Conservation (phyloP, 768 basidiomycete genomes). For the Strobilomyces confusus region DNA sequence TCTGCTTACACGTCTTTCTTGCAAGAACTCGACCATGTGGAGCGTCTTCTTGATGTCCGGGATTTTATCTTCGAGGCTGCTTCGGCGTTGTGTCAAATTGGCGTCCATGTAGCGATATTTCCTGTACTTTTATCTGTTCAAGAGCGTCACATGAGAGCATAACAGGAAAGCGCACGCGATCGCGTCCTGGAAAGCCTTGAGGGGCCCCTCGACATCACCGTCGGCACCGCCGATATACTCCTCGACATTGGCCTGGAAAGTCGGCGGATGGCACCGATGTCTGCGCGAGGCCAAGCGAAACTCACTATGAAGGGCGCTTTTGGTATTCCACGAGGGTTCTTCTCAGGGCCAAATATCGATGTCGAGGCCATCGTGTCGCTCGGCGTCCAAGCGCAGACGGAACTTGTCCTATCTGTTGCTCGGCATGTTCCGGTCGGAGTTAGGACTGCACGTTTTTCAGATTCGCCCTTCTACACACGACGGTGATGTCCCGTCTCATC, state of each 20-base stretch:
- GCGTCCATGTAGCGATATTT: constrained; percentile 99
- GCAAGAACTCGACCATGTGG: constrained; percentile 80
- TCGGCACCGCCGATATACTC: constrained; percentile 79
- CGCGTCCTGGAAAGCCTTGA: constrained; percentile 86
- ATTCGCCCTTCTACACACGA: background rate
- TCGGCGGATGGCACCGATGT: background rate
- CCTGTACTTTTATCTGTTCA: constrained; percentile 45
- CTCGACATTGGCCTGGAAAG: constrained; percentile 73
- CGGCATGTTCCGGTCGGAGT: constrained; percentile 30
- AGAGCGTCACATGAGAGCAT: constrained; percentile 9
- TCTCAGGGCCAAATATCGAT: constrained; percentile 39
- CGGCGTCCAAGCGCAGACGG: background rate
- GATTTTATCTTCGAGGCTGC: constrained; percentile 87
- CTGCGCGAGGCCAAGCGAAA: constrained; percentile 7
- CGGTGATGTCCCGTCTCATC: constrained; percentile 74
- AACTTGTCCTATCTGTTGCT: background rate
- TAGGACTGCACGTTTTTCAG: background rate
- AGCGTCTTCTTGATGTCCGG: constrained; percentile 94
- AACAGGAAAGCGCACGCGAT: constrained; percentile 65
- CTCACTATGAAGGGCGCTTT: constrained; percentile 91
- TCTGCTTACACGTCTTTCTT: constrained; percentile 59
- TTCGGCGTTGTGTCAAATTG: constrained; percentile 72
- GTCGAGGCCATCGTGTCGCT: constrained; percentile 20
- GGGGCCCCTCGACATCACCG: constrained; percentile 69
- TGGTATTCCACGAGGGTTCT: constrained; percentile 91